These are phyloP conservation scores for Centaurea solstitialis DNA, from an alignment of 129 eudicot genomes.

Conservation along the genomic window DNA sequence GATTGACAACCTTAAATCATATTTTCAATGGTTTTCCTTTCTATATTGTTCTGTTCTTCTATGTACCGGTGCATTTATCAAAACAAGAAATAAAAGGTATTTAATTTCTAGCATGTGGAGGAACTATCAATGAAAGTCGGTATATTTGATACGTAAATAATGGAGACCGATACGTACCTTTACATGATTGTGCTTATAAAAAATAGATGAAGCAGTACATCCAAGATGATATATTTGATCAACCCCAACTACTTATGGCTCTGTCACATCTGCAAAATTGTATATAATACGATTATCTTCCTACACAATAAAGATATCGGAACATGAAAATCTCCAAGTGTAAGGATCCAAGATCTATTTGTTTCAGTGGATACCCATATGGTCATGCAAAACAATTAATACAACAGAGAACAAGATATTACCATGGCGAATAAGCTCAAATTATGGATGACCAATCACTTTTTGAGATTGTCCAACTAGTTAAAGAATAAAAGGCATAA, in stretches of 20 bases:
- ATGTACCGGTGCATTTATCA: too few species aligned
- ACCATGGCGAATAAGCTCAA: slow-evolving; percentile 96
- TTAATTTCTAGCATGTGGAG: too few species aligned
- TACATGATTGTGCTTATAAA: slow-evolving; percentile 90
- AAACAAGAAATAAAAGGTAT: too few species aligned
- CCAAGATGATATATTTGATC: slow-evolving; percentile 91
- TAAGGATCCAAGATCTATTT: too few species aligned
- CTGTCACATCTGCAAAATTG: slow-evolving; percentile 74
- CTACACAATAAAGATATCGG: neutral
- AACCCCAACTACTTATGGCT: slow-evolving; percentile 73
- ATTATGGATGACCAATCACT: slow-evolving; percentile 95
- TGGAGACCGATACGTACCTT: slow-evolving; percentile 43
- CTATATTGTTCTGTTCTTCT: too few species aligned
- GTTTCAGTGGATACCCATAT: neutral
- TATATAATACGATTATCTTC: neutral
- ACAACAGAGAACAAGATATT: slow-evolving; percentile 11
- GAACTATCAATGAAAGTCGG: too few species aligned
- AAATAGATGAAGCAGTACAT: slow-evolving; percentile 93
- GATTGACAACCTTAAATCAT: too few species aligned
- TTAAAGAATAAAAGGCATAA: too few species aligned
- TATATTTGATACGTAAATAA: neutral
- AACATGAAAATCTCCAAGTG: neutral
- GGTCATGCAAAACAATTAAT: neutral
- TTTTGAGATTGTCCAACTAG: slow-evolving; percentile 45
- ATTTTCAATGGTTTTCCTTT: too few species aligned